phyloP scores from a whole-genome alignment of 169 alveolate genomes.

The Besnoitia besnoiti region DNA sequence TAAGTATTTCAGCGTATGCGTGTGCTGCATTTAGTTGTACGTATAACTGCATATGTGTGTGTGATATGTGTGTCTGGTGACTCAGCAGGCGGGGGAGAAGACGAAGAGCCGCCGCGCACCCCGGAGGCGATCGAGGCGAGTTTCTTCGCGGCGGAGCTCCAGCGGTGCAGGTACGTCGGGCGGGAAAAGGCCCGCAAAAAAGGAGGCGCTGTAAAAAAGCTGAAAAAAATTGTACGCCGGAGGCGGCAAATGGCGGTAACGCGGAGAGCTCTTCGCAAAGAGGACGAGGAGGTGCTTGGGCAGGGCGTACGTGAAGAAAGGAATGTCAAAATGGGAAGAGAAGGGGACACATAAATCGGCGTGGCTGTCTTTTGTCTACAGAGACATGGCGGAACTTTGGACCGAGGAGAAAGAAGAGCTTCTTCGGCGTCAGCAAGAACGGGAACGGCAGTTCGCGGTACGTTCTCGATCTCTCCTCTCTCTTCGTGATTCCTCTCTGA shows the following conservation, averaged over 20 bases:
- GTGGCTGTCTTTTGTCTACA: background rate
- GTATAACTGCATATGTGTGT: background rate
- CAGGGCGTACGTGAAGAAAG: background rate
- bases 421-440: background rate
- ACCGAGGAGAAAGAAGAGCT: background rate
- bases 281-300: no score
- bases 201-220: no score
- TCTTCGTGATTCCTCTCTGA: background rate
- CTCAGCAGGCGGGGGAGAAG: background rate
- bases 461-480: background rate
- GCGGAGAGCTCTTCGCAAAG: background rate
- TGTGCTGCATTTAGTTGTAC: background rate
- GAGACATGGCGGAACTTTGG: background rate
- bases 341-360: background rate
- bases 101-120: background rate
- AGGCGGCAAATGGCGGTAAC: no score
- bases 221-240: no score
- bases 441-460: background rate
- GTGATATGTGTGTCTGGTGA: background rate
- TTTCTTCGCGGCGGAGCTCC: background rate
- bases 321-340: background rate
- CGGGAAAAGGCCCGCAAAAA: no score
- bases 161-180: background rate
- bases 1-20: background rate
- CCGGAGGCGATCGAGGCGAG: background rate